These are phyloP conservation scores for Fusarium algeriense DNA, from an alignment of 2,329 filamentous ascomycete genomes.

Conservation along the genomic window DNA sequence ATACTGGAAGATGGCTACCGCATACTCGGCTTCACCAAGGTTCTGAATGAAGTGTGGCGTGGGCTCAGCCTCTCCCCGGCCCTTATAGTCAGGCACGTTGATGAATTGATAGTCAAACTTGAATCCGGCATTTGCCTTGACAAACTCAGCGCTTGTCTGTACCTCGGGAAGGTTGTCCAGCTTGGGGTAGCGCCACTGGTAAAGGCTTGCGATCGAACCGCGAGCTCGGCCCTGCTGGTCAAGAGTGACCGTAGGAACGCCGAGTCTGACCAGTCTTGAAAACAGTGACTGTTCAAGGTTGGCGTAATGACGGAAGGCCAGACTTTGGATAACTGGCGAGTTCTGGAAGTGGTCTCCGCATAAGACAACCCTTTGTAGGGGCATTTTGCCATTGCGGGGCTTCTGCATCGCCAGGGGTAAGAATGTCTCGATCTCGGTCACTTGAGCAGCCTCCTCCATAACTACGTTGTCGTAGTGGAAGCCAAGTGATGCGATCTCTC, in stretches of 20 bases:
- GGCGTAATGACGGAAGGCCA: constrained; percentile 93
- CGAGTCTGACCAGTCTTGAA: constrained; percentile 87
- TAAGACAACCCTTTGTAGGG: constrained; percentile 87
- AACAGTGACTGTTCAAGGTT: constrained; percentile 98
- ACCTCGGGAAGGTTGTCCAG: constrained; percentile 85
- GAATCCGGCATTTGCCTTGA: constrained; percentile 89
- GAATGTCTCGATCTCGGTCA: constrained; percentile 97
- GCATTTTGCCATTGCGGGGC: constrained; percentile 76
- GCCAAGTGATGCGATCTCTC: constrained; percentile 90
- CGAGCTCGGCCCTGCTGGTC: constrained; percentile 95
- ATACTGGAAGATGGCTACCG: constrained; percentile 94
- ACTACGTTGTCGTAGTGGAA: constrained; percentile 98
- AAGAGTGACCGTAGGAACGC: constrained; percentile 89
- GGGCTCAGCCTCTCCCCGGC: constrained; percentile 87
- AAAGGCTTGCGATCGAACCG: constrained; percentile 87
- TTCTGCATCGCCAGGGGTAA: constrained; percentile 95
- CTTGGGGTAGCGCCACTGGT: constrained; percentile 90
- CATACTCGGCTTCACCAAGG: constrained; percentile 95
- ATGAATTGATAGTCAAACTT: constrained; percentile 97
- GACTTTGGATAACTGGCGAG: constrained; percentile 93
- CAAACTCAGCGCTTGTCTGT: constrained; percentile 76
- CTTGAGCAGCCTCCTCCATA: constrained; percentile 98
- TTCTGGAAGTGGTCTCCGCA: constrained; percentile 98
- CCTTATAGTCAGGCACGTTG: constrained; percentile 93
- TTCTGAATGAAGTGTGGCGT: constrained; percentile 97